Evolutionary conservation across 2,329 filamentous ascomycete species (phyloP).

Genomic region (Pestalotiopsis sp.): DNA sequence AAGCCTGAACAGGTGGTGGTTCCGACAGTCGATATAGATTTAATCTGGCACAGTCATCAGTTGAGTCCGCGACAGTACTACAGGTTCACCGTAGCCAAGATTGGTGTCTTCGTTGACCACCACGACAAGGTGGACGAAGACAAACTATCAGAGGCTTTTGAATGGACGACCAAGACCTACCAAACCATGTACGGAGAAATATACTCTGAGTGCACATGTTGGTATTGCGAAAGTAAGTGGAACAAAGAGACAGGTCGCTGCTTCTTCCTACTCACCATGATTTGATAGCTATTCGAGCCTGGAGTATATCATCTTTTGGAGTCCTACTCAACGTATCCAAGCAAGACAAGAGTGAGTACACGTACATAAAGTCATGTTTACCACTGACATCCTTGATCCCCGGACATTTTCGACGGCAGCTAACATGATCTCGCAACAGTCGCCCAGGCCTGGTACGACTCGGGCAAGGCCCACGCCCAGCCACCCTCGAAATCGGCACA

Average conservation of each 20-base stretch:
- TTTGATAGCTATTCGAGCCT: conserved; percentile 4
- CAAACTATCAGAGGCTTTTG: conserved; percentile 1
- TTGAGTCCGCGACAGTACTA: conserved; percentile 7
- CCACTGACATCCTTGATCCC: neutral
- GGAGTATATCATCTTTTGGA: conserved; percentile 4
- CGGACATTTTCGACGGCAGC: neutral
- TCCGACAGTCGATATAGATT: conserved; percentile 4
- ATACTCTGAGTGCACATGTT: conserved; percentile 3
- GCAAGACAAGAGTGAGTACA: conserved; percentile 4
- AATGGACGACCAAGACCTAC: conserved; percentile 9
- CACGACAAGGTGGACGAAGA: conserved; percentile 9
- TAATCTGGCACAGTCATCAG: conserved; percentile 5
- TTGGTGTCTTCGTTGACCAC: neutral
- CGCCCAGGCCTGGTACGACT: conserved; percentile 9
- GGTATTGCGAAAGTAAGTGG: conserved; percentile 7
- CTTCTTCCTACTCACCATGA: neutral
- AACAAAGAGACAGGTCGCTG: neutral
- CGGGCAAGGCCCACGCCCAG: neutral
- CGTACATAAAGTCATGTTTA: too few species aligned
- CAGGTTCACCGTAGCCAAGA: neutral
- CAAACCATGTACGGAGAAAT: conserved; percentile 1
- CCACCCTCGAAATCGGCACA: conserved; percentile 2
- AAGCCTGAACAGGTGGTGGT: conserved; percentile 3
- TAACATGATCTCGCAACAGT: neutral
- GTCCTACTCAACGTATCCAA: conserved; percentile 4